Percentiles rank a stretch among this genome's conserved stretches.
phyloP scores from a whole-genome alignment of 768 basidiomycete species.

The Kwoniella botswanensis region DNA sequence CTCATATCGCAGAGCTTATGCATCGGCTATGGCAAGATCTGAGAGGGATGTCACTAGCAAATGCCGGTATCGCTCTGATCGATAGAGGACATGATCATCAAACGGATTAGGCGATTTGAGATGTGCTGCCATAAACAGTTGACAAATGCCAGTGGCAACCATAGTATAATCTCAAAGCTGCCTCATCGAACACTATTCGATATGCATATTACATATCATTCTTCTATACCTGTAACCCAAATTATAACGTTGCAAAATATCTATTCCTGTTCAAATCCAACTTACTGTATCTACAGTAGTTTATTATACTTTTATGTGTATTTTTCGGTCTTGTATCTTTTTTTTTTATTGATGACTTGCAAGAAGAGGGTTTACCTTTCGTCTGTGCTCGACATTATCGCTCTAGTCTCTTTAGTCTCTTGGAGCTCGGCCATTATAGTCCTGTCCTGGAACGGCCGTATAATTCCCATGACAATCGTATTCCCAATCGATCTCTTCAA shows the following conservation, averaged over 20 bases:
- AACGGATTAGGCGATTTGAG: too few species aligned
- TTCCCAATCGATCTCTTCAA: slow-evolving; percentile 57
- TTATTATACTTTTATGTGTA: background rate
- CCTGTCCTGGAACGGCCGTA: slow-evolving; percentile 14
- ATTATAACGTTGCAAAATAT: too few species aligned
- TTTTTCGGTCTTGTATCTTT: background rate
- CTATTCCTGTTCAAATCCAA: too few species aligned
- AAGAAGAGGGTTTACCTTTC: too few species aligned
- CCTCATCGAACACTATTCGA: too few species aligned
- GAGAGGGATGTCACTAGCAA: background rate
- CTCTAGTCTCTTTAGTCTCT: slow-evolving; percentile 1
- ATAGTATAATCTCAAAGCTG: too few species aligned
- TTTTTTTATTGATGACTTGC: too few species aligned
- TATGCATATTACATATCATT: too few species aligned
- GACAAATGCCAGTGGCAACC: too few species aligned
- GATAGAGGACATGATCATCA: background rate
- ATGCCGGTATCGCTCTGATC: background rate
- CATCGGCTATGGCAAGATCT: background rate
- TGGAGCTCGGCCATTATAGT: slow-evolving; percentile 45
- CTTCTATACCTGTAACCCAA: too few species aligned
- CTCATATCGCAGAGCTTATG: background rate
- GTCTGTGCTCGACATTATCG: background rate
- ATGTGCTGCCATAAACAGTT: too few species aligned
- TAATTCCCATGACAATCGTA: slow-evolving; percentile 67
- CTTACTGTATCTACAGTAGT: too few species aligned